phyloP scores from a whole-genome alignment of 2,329 filamentous ascomycete species.

The Fusarium torulosum region DNA sequence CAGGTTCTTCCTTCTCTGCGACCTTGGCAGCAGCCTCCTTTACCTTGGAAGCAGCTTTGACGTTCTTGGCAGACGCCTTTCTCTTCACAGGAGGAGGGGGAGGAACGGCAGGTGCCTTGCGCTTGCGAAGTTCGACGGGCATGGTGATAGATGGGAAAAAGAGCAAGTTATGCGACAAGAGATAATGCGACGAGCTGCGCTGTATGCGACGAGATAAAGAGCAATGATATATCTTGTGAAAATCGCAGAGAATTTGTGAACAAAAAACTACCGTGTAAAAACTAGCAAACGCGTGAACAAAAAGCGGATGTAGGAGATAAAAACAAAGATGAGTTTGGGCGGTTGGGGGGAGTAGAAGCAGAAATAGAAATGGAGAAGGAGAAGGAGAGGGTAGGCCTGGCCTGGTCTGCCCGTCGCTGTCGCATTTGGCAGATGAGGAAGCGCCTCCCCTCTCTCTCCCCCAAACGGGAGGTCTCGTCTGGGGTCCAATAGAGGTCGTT shows the following conservation, averaged over 20 bases:
- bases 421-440: slow-evolving; percentile 37
- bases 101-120: slow-evolving; percentile 66
- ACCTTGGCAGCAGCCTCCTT: slow-evolving; percentile 50
- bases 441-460: slow-evolving; percentile 24
- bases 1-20: slow-evolving; percentile 51
- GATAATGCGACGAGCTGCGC: slow-evolving; percentile 34
- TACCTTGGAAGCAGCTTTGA: slow-evolving; percentile 40
- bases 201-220: slow-evolving; percentile 36
- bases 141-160: slow-evolving; percentile 53
- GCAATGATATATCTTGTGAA: slow-evolving; percentile 26
- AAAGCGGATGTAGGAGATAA: slow-evolving; percentile 26
- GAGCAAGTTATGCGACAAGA: slow-evolving; percentile 19
- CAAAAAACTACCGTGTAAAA: slow-evolving; percentile 13
- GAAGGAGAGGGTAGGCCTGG: slow-evolving; percentile 4
- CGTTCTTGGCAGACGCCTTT: slow-evolving; percentile 51
- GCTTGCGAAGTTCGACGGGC: slow-evolving; percentile 71
- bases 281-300: slow-evolving; percentile 27
- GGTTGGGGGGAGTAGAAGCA: slow-evolving; percentile 34
- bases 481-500: slow-evolving; percentile 44
- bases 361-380: slow-evolving; percentile 22
- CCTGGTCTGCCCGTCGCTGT: slow-evolving; percentile 43
- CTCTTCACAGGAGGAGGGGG: slow-evolving; percentile 55
- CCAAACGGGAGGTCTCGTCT: slow-evolving; percentile 29
- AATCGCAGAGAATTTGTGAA: slow-evolving; percentile 17
- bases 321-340: slow-evolving; percentile 46